These are phyloP conservation scores for Colletotrichum lindemuthianum DNA, from an alignment of 2,329 filamentous ascomycete genomes.

Conservation along the genomic window DNA sequence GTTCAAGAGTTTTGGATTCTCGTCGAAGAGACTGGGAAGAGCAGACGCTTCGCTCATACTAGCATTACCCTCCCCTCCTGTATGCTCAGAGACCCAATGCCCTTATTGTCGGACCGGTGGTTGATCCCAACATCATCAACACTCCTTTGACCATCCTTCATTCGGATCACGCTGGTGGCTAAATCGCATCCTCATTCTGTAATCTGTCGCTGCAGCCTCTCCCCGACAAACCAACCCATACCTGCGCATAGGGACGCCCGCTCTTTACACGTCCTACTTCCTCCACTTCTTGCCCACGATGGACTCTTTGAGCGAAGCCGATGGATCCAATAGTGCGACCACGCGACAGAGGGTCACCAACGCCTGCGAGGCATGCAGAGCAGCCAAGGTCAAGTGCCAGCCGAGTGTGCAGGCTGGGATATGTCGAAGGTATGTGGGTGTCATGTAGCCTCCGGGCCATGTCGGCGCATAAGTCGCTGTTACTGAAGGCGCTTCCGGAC, in stretches of 20 bases:
- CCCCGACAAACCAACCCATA: no score
- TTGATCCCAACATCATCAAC: no score
- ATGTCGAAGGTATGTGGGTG: constrained; percentile 57
- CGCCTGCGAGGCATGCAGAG: constrained; percentile 65
- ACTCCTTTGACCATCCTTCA: no score
- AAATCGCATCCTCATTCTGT: no score
- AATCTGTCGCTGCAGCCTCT: no score
- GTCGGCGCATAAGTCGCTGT: constrained; percentile 25
- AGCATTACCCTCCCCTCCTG: no score
- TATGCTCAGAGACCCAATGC: no score
- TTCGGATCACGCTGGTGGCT: no score
- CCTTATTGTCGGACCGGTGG: no score
- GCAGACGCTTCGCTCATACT: no score
- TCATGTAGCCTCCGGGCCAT: constrained; percentile 11
- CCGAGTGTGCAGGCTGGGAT: constrained; percentile 57
- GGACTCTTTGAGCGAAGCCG: constrained; percentile 13
- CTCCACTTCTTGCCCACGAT: constrained; percentile 1
- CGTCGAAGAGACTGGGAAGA: no score
- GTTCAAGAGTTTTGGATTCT: no score
- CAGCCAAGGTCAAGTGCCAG: constrained; percentile 64
- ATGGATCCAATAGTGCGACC: constrained; percentile 2
- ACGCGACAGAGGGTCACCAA: constrained; percentile 43
- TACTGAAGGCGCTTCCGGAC: constrained; percentile 9
- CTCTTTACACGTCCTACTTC: background rate
- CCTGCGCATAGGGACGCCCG: background rate